Evolutionary conservation across 2,329 filamentous ascomycete species (phyloP).

Genomic region (Pseudopithomyces chartarum): DNA sequence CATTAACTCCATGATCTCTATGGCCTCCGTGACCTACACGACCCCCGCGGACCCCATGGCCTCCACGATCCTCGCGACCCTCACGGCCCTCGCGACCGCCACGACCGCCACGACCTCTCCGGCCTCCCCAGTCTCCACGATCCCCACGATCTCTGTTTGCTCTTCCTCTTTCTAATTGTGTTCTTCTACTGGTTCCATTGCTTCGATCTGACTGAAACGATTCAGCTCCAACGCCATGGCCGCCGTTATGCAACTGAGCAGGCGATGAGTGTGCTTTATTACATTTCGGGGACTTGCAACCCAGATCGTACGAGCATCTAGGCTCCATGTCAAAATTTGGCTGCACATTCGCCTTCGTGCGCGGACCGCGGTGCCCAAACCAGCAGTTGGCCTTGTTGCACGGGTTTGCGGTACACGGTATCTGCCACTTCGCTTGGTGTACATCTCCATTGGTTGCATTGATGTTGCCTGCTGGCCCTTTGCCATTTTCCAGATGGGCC

Average conservation of each 20-base stretch:
- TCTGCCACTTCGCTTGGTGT: not conserved
- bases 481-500: not conserved
- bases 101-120: not conserved
- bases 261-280: conserved; percentile 3
- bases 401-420: not conserved
- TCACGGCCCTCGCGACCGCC: not conserved
- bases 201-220: no score
- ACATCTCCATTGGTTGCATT: not conserved
- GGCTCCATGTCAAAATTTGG: not conserved
- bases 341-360: not conserved
- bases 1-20: not conserved
- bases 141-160: not conserved
- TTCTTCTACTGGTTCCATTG: no score
- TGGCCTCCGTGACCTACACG: not conserved
- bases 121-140: not conserved
- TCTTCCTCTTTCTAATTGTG: not conserved
- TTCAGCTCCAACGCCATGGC: not conserved
- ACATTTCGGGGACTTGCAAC: conserved; percentile 2
- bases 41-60: not conserved
- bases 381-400: conserved; percentile 1
- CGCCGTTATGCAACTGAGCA: not conserved
- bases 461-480: not conserved
- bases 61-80: not conserved
- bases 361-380: conserved; percentile 2
- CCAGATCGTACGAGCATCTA: conserved; percentile 1